A percentile compares a stretch with the other conserved stretches of the same genome.
These are phyloP conservation scores for Ashbya aceris DNA, from an alignment of 1,139 yeast genomes.

Conservation along the genomic window DNA sequence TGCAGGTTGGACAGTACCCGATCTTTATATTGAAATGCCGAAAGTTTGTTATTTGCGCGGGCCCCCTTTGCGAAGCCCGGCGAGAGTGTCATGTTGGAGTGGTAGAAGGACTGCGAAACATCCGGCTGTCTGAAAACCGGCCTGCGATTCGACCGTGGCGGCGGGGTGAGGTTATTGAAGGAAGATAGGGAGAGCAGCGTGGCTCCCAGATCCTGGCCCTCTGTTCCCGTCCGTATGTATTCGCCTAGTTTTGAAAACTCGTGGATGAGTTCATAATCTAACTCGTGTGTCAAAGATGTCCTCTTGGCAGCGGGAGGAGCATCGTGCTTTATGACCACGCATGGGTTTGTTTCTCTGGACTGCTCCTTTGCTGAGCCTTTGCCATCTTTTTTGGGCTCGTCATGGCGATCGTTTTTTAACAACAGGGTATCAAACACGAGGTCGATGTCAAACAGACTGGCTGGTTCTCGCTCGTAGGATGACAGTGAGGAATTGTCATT, in stretches of 20 bases:
- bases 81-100: neutral
- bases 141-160: slow-evolving; percentile 2
- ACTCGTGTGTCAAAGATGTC: slow-evolving; percentile 2
- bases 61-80: neutral
- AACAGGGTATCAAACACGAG: slow-evolving; percentile 22
- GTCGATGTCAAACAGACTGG: slow-evolving; percentile 20
- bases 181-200: neutral
- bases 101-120: neutral
- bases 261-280: slow-evolving; percentile 14
- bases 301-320: slow-evolving; percentile 1
- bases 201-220: slow-evolving; percentile 2
- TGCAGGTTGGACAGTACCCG: slow-evolving; percentile 13
- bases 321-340: neutral
- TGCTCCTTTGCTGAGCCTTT: neutral
- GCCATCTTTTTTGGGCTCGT: slow-evolving; percentile 1
- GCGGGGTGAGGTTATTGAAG: slow-evolving; percentile 1
- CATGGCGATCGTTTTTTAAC: slow-evolving; percentile 15
- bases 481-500: neutral
- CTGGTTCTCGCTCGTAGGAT: neutral
- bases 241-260: slow-evolving; percentile 18
- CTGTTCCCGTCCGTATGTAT: slow-evolving; percentile 6
- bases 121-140: neutral
- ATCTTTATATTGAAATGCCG: neutral
- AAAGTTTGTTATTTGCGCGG: neutral
- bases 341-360: neutral